These are phyloP conservation scores for Zea luxurians DNA, from an alignment of 176 grass and related monocot genomes.

Conservation along the genomic window DNA sequence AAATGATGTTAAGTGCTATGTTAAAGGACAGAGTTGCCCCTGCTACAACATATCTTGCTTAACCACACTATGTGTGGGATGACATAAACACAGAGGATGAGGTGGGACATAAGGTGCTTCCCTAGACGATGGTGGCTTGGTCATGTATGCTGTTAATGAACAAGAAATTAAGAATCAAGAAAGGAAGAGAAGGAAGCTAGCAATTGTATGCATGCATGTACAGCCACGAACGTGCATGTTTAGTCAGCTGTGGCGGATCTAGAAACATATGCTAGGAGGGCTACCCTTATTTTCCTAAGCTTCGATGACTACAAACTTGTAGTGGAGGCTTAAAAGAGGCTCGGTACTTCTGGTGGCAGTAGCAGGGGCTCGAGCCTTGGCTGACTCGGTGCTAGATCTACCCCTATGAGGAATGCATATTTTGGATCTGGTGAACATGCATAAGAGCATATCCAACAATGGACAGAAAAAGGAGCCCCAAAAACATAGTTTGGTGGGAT, in stretches of 20 bases:
- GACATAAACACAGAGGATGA: background rate
- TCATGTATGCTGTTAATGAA: background rate
- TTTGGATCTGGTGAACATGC: background rate
- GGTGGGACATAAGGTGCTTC: background rate
- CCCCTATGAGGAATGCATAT: background rate
- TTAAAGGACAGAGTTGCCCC: slow-evolving; percentile 5
- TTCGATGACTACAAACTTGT: background rate
- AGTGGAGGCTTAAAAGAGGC: background rate
- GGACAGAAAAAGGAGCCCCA: background rate
- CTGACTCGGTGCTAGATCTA: background rate
- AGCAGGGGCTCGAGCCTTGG: background rate
- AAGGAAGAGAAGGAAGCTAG: background rate
- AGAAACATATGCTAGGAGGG: background rate
- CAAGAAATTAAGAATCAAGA: background rate
- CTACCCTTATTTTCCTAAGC: background rate
- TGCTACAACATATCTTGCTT: background rate
- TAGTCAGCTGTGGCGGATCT: background rate
- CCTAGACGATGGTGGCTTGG: background rate
- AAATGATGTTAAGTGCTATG: background rate
- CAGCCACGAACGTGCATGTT: background rate
- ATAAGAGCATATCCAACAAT: background rate
- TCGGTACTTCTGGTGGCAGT: background rate
- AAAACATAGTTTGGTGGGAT: background rate
- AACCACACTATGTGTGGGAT: background rate
- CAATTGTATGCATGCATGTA: background rate